These are phyloP conservation scores for Coemansia erecta DNA, from an alignment of 192 early-diverging fungal species.

Conservation along the genomic window DNA sequence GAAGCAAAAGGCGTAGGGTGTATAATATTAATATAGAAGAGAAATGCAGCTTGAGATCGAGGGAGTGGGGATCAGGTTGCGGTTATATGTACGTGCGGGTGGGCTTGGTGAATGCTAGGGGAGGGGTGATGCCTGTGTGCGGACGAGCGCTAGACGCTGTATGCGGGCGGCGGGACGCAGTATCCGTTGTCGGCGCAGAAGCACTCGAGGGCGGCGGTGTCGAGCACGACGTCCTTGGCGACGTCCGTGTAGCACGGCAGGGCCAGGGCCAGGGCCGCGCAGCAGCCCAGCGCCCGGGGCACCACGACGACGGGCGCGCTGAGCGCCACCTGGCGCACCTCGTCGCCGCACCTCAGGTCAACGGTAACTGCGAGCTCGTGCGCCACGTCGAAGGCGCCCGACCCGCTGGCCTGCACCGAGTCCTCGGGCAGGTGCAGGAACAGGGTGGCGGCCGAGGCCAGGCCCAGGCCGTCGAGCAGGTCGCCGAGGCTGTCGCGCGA, in stretches of 20 bases:
- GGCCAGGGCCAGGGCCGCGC: slow-evolving; percentile 4
- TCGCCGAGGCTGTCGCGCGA: too few relatives aligned
- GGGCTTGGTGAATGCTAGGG: too few relatives aligned
- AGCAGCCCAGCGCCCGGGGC: slow-evolving; percentile 21
- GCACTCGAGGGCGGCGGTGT: slow-evolving; percentile 1
- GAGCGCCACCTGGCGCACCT: slow-evolving; percentile 10
- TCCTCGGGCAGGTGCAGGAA: too few relatives aligned
- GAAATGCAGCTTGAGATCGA: neutral
- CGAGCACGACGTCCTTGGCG: slow-evolving; percentile 29
- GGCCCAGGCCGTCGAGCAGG: too few relatives aligned
- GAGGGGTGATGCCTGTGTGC: neutral
- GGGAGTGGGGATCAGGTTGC: too few relatives aligned
- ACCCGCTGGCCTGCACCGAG: too few relatives aligned
- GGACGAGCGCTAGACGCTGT: neutral
- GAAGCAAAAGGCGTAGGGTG: neutral
- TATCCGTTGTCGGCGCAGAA: neutral
- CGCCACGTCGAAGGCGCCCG: neutral
- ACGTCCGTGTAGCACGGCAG: slow-evolving; percentile 36
- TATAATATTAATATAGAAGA: neutral
- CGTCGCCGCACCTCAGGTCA: neutral
- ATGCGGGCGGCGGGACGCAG: slow-evolving; percentile 2
- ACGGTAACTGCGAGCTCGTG: neutral
- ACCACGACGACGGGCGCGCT: slow-evolving; percentile 27
- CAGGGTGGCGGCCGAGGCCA: too few relatives aligned
- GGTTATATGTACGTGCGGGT: neutral